Evolutionary conservation across 2,329 filamentous ascomycete species (phyloP).

Genomic region (Clonostachys solani): DNA sequence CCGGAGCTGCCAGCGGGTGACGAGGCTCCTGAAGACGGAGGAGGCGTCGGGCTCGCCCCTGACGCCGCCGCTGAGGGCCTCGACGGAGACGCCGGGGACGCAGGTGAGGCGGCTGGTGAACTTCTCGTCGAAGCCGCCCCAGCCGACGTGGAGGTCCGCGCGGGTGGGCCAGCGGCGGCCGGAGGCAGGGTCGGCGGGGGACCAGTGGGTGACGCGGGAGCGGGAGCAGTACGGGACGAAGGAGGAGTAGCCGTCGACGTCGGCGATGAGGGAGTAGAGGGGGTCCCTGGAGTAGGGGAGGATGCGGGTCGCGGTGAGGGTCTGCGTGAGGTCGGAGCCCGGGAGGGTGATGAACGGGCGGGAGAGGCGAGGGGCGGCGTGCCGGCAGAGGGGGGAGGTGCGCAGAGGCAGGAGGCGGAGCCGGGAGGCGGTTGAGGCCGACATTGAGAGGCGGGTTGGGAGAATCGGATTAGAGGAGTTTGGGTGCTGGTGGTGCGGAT

Average conservation of each 20-base stretch:
- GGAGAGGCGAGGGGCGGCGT: constrained; percentile 12
- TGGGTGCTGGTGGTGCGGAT: neutral
- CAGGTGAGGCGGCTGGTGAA: constrained; percentile 82
- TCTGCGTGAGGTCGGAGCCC: constrained; percentile 41
- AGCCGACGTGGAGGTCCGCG: constrained; percentile 80
- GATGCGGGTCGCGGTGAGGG: constrained; percentile 67
- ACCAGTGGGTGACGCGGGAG: constrained; percentile 74
- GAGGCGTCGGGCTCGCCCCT: constrained; percentile 37
- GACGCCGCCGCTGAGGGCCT: constrained; percentile 67
- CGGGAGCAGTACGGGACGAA: constrained; percentile 91
- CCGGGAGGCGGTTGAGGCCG: constrained; percentile 3
- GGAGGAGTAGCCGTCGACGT: constrained; percentile 75
- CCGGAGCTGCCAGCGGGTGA: constrained; percentile 65
- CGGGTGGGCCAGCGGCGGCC: constrained; percentile 61
- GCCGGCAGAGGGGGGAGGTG: constrained; percentile 10
- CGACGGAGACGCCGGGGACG: constrained; percentile 66
- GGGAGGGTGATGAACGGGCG: constrained; percentile 33
- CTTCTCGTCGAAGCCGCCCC: constrained; percentile 75
- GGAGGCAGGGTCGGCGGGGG: constrained; percentile 39
- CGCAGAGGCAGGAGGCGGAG: constrained; percentile 7
- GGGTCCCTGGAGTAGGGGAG: constrained; percentile 68
- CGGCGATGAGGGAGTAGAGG: constrained; percentile 83
- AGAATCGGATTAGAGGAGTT: neutral
- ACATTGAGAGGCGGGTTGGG: neutral
- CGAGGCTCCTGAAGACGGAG: constrained; percentile 61